Percentiles rank a stretch among this genome's conserved stretches.
phyloP scores from a whole-genome alignment of 805 yeast genomes.

The Starmerella stigmatis region DNA sequence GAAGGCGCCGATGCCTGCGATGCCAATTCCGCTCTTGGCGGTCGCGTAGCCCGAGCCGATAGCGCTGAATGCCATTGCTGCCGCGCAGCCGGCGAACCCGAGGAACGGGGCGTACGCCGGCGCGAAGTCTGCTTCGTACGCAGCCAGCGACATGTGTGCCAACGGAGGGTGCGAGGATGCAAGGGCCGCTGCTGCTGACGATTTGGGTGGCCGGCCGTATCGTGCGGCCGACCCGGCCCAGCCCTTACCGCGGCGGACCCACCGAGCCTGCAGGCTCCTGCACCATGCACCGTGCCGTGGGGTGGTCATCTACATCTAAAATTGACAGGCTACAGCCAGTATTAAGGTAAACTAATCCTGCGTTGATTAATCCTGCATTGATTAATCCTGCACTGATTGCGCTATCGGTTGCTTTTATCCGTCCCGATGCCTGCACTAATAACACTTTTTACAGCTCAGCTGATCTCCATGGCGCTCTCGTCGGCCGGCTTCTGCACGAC shows the following conservation, averaged over 20 bases:
- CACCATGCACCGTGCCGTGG: too few species aligned
- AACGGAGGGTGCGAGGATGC: neutral
- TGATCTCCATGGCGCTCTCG: constrained; percentile 14
- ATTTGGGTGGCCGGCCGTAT: neutral
- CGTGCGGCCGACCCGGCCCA: neutral
- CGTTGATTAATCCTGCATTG: too few species aligned
- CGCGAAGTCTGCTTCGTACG: constrained; percentile 45
- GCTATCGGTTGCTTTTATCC: too few species aligned
- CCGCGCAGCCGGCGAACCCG: constrained; percentile 92
- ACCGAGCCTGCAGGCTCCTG: neutral
- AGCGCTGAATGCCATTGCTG: constrained; percentile 82
- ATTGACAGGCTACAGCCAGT: too few species aligned
- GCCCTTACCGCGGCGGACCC: neutral
- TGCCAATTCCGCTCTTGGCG: constrained; percentile 97
- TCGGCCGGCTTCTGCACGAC: neutral
- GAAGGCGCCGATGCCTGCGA: constrained; percentile 94
- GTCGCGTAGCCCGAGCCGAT: constrained; percentile 99
- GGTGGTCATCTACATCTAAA: too few species aligned
- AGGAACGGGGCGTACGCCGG: constrained; percentile 95
- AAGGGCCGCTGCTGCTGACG: neutral
- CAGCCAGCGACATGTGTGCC: constrained; percentile 8
- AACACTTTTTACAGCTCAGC: too few species aligned
- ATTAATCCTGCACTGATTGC: neutral
- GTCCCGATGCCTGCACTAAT: too few species aligned
- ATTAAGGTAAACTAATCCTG: too few species aligned